These are phyloP conservation scores for Syncephalastrum contaminatum DNA, from an alignment of 371 early-diverging fungal genomes.

Conservation along the genomic window DNA sequence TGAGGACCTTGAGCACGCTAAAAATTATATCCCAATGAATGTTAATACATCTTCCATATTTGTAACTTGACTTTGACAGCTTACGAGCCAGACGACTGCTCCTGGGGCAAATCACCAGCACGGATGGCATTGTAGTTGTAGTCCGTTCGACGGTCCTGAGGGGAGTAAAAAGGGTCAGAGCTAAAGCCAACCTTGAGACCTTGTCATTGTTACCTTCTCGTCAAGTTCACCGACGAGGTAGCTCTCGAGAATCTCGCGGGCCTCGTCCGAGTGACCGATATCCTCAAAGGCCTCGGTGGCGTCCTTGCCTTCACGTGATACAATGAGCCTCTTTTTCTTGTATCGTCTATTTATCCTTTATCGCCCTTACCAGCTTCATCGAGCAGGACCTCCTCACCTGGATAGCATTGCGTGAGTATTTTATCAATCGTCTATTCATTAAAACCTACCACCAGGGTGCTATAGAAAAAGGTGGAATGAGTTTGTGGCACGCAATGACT, in stretches of 20 bases:
- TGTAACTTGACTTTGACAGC: conserved; percentile 9
- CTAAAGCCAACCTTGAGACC: neutral
- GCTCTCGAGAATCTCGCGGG: conserved; percentile 40
- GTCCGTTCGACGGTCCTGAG: conserved; percentile 24
- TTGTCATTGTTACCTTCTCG: conserved; percentile 24
- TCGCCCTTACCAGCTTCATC: conserved; percentile 50
- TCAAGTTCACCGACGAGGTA: conserved; percentile 43
- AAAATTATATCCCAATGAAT: neutral
- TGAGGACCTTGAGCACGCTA: conserved; percentile 27
- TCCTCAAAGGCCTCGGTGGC: conserved; percentile 89
- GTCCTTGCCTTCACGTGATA: conserved; percentile 55
- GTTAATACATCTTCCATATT: neutral
- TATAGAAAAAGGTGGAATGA: conserved; percentile 11
- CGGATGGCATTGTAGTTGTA: conserved; percentile 30
- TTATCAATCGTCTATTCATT: neutral
- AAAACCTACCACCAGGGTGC: conserved; percentile 52
- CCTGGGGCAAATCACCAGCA: conserved; percentile 44
- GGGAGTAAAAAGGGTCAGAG: conserved; percentile 1
- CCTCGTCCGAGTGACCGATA: conserved; percentile 86
- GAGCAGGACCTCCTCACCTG: conserved; percentile 64
- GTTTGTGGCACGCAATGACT: neutral
- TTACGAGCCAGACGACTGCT: conserved; percentile 38
- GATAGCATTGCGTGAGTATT: neutral
- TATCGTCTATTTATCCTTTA: neutral
- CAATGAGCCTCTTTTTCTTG: neutral